Base-by-base conservation (phyloP, 1,284 basidiomycete genomes). In the Takashimella koratensis region DNA sequence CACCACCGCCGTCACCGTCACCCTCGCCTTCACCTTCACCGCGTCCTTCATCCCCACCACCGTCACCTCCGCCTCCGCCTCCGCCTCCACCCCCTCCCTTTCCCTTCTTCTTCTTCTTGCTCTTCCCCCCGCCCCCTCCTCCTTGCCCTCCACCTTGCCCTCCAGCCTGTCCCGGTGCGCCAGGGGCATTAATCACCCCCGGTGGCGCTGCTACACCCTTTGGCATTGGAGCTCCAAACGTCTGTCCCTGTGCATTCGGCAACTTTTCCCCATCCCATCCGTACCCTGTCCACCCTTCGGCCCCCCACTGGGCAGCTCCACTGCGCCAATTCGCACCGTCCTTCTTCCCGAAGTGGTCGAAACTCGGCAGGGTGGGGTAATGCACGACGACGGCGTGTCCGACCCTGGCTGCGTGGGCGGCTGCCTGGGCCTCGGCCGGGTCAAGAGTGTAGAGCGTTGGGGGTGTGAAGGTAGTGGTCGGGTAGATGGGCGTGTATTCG, bases 301-400 rank as follows among this genome's bases (percentile, higher is more conserved):
- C 24, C n/a, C 52, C 47, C 54, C 52, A 56, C 48, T 49, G 36
- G 5, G 43, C 26, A 30, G 27, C 66, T 54, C 67, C 65, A 58
- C 36, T 51, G 36, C 27, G 52, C 30, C 20, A 39, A 41, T 47
- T 58, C 43, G 58, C 60, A 53, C 20, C 53, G 25, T 47, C 41
- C 4, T 41, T 27, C 5, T 45, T 24, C 8, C 30, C 30, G 45
- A 64, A 70, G 19, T 67, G 66, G 4, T 49, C 53, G 43, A 62
- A 66, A 13, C 46, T 40, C 4, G 69, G 69, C 24, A 71, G 58
- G 27, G 58, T 51, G 5, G 71, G 69, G 46, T 68, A 69, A 44
- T 71, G 66, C 1, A 68, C 49, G 11, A 52, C 42, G 10, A 69
- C 58, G 4, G 44, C 20, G 25, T 64, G 62, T 4, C 67, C 68